These are phyloP conservation scores for Cordyceps pruinosa DNA, from an alignment of 2,329 filamentous ascomycete species.

Conservation along the genomic window DNA sequence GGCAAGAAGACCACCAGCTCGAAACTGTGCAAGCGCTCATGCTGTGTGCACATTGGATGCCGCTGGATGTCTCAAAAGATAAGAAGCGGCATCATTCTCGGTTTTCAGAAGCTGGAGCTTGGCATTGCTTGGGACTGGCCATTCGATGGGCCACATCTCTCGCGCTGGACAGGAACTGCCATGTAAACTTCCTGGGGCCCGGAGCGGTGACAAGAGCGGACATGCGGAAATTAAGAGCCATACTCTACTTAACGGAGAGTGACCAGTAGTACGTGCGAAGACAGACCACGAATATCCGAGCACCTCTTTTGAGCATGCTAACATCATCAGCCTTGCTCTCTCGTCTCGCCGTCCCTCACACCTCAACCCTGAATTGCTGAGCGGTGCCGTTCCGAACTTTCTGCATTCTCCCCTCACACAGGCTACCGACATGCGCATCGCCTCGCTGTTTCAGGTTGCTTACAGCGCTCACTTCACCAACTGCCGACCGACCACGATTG, in stretches of 20 bases:
- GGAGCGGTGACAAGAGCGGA: not conserved
- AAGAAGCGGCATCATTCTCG: not conserved
- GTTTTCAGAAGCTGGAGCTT: not conserved
- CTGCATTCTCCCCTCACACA: not conserved
- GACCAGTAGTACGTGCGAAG: not conserved
- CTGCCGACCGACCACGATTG: not conserved
- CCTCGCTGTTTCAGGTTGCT: not conserved
- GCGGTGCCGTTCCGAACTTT: not conserved
- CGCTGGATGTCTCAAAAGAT: not conserved
- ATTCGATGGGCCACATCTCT: not conserved
- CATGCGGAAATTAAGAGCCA: not conserved
- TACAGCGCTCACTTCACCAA: not conserved
- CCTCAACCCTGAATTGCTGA: not conserved
- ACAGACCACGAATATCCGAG: not conserved
- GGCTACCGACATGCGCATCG: not conserved
- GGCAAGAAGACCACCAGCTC: not conserved
- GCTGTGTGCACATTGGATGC: not conserved
- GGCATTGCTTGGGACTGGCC: not conserved
- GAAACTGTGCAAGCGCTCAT: not conserved
- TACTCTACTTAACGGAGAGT: not conserved
- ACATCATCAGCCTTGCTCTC: not conserved
- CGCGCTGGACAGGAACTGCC: not conserved
- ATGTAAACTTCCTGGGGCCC: not conserved
- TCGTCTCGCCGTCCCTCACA: not conserved
- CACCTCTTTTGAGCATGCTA: not conserved